Evolutionary conservation across 2,329 filamentous ascomycete genomes (phyloP).

Genomic region (Tolypocladium pustulatum): DNA sequence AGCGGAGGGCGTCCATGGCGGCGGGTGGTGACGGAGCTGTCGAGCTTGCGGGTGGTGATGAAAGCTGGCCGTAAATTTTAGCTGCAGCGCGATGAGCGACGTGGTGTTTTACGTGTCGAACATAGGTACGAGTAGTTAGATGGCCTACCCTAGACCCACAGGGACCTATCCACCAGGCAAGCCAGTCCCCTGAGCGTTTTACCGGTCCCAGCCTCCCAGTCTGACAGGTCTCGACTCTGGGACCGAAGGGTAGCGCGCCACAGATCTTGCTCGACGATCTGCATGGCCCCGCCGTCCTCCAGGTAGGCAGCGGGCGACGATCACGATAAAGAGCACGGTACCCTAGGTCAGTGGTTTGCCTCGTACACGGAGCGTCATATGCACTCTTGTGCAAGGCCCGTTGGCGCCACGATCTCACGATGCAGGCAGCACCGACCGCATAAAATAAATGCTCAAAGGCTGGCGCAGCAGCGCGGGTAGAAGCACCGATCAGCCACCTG

Average conservation of each 20-base stretch:
- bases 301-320: not conserved
- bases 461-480: not conserved
- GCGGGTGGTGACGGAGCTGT: not conserved
- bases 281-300: not conserved
- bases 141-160: not conserved
- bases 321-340: not conserved
- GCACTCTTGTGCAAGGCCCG: not conserved
- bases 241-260: not conserved
- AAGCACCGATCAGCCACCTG: not conserved
- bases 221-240: not conserved
- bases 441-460: not conserved
- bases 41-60: not conserved
- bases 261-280: not conserved
- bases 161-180: no score
- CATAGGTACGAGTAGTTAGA: no score
- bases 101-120: not conserved
- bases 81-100: not conserved
- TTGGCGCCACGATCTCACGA: not conserved
- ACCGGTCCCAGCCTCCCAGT: not conserved
- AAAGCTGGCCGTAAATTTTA: not conserved
- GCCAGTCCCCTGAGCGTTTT: no score
- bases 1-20: conserved; percentile 51
- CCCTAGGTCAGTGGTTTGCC: not conserved
- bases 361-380: not conserved
- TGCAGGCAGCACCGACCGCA: not conserved